A percentile compares a stretch with the other conserved stretches of the same genome.
Conservation (phyloP, 2,329 filamentous ascomycete species). For the Trematosphaeria pertusa region DNA sequence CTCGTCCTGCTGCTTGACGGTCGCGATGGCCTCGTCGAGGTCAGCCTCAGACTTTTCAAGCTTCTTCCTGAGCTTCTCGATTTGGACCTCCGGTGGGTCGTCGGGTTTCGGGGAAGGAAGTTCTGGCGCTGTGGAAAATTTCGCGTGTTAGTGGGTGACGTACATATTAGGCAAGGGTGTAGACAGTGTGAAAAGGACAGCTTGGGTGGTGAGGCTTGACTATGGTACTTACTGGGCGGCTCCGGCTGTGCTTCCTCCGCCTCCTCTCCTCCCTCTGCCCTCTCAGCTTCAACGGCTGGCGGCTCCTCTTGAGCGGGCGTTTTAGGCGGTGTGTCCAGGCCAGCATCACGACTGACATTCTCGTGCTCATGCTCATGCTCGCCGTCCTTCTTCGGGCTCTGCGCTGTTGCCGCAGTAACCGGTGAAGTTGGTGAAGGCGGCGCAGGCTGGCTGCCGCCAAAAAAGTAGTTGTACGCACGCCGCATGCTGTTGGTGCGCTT, state of each 20-base stretch:
- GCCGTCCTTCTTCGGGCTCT: constrained; percentile 24
- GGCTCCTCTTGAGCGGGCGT: constrained; percentile 29
- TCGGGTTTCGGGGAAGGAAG: constrained; percentile 37
- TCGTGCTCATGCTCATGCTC: too few species aligned
- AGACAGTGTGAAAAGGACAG: constrained; percentile 17
- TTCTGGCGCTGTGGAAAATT: constrained; percentile 20
- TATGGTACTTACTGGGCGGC: constrained; percentile 4
- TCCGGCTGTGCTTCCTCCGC: constrained; percentile 14
- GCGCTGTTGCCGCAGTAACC: constrained; percentile 25
- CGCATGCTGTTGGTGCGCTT: constrained; percentile 49
- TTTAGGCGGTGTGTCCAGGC: constrained; percentile 43
- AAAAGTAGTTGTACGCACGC: constrained; percentile 50
- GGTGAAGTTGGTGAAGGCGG: constrained; percentile 38
- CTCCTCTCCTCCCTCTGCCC: background rate
- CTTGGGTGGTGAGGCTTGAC: background rate
- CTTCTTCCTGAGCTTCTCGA: constrained; percentile 42
- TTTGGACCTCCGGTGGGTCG: constrained; percentile 37
- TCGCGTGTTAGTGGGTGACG: too few species aligned
- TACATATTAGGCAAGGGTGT: too few species aligned
- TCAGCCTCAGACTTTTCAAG: constrained; percentile 38
- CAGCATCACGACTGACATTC: constrained; percentile 28
- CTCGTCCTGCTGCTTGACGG: constrained; percentile 32
- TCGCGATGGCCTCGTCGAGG: constrained; percentile 43
- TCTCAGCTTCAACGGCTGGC: background rate
- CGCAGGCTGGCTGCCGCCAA: constrained; percentile 33